Conservation (phyloP, 2,329 filamentous ascomycete species). For the Chaetothyriales sp. region DNA sequence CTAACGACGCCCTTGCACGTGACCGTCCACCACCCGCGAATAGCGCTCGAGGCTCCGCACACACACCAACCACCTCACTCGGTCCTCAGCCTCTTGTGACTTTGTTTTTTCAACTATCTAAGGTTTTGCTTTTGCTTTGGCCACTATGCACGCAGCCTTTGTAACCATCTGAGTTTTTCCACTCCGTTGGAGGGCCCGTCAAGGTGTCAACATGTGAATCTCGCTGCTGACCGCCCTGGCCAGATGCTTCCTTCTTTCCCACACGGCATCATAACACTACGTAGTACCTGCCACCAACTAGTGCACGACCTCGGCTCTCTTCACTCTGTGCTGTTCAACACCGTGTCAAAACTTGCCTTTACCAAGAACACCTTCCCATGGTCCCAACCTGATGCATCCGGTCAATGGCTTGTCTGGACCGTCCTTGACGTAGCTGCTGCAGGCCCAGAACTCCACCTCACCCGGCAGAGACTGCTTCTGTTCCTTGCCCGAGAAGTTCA, state of each 20-base stretch:
- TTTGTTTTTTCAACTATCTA: too few relatives aligned
- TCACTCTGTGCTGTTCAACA: not conserved
- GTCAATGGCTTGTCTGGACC: slow-evolving; percentile 9
- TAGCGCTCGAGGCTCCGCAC: not conserved
- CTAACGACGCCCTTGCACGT: not conserved
- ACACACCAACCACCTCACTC: not conserved
- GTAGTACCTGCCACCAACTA: too few relatives aligned
- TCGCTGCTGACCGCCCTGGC: too few relatives aligned
- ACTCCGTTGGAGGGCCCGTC: too few relatives aligned
- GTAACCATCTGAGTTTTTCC: too few relatives aligned
- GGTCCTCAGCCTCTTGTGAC: not conserved
- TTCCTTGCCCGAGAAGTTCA: slow-evolving; percentile 18
- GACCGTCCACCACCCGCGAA: not conserved
- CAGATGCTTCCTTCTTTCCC: too few relatives aligned
- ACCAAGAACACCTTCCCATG: slow-evolving; percentile 18
- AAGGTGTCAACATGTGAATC: too few relatives aligned
- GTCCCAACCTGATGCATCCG: slow-evolving; percentile 9
- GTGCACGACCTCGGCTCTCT: not conserved
- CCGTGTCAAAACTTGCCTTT: slow-evolving; percentile 4
- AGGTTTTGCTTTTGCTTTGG: too few relatives aligned
- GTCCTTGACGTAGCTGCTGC: slow-evolving; percentile 13
- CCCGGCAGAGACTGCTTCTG: slow-evolving; percentile 14
- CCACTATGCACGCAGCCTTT: too few relatives aligned
- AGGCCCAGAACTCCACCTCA: slow-evolving; percentile 12
- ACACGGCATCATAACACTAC: not conserved